Evolutionary conservation across 108 stramenopile species (phyloP), one percentile per base, ranked within the genome.

Genomic region (Skeletonema grethae): DNA sequence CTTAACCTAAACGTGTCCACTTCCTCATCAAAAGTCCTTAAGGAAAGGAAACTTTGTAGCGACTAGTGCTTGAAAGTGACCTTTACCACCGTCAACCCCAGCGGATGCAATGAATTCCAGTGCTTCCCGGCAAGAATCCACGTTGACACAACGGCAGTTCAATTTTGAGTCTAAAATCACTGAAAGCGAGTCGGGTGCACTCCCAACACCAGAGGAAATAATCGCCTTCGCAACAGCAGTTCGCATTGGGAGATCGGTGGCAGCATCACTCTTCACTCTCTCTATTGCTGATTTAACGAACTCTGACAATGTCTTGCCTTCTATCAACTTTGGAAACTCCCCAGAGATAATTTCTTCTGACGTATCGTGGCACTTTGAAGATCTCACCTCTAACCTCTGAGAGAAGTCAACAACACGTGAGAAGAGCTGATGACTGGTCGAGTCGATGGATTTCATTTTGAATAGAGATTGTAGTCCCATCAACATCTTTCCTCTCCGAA

Each of bases 401-500:
- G 78, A 80, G 73, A 94, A 91, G 66, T 94, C 93, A 30, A 90
- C 81, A 29, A 86, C 69, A 4, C 93, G 88, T 12, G 67, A 39
- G 65, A 94, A 84, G 11, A 87, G 77, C 22, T 80, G 83, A 32
- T 78, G 78, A 57, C 65, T 75, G 20, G 48, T 36, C 0, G 83
- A 18, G 60, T 89, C 83, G 31, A 91, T 69, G 9, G 68, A 36
- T 34, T 74, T 75, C 61, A 83, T 79, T 63, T 87, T 88, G 70
- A 70, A 87, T 24, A 94, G 74, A 25, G 93, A 88, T 72, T 82
- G 63, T 13, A 30, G 48, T 56, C 20, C 97, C 86, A 96, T 70
- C 53, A 98, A 46, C 64, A 71, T 73, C 81, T 98, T 98, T 46
- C 90, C 95, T 55, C 97, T 84, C 45, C 96, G 86, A 67, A 96